Conservation (phyloP, 2,329 filamentous ascomycete species). For the Falciphora oryzae region DNA sequence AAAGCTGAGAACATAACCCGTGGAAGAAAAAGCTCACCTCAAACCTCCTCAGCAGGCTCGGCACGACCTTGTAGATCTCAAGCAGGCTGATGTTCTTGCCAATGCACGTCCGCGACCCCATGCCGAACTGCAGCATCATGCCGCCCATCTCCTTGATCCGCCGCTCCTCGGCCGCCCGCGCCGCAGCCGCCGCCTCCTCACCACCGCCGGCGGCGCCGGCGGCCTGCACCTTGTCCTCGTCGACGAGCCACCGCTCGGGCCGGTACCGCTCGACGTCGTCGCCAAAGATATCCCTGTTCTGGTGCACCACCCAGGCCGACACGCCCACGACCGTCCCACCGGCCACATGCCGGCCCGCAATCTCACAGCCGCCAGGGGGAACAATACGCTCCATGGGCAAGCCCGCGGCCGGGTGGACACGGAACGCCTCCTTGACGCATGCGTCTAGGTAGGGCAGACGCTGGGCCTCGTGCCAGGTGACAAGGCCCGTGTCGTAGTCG, state of each 20-base stretch:
- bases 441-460: constrained; percentile 71
- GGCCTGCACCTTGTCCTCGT: constrained; percentile 27
- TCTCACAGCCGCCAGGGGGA: constrained; percentile 56
- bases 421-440: constrained; percentile 71
- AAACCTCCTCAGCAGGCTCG: constrained; percentile 57
- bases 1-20: neutral
- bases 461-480: constrained; percentile 65
- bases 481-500: constrained; percentile 50
- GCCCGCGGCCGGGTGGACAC: constrained; percentile 68
- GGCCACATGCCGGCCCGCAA: constrained; percentile 55
- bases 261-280: constrained; percentile 58
- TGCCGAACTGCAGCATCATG: constrained; percentile 68
- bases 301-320: constrained; percentile 70
- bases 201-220: constrained; percentile 10
- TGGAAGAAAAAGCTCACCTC: constrained; percentile 38
- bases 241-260: constrained; percentile 61
- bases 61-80: constrained; percentile 60
- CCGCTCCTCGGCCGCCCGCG: constrained; percentile 36
- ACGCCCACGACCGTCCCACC: constrained; percentile 71
- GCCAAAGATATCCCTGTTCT: constrained; percentile 62
- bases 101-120: constrained; percentile 64
- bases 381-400: constrained; percentile 69
- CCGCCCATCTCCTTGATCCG: constrained; percentile 61
- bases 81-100: constrained; percentile 61
- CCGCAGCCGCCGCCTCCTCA: constrained; percentile 11